Conservation (phyloP, 192 early-diverging fungal species). For the Obelidium mucronatum region DNA sequence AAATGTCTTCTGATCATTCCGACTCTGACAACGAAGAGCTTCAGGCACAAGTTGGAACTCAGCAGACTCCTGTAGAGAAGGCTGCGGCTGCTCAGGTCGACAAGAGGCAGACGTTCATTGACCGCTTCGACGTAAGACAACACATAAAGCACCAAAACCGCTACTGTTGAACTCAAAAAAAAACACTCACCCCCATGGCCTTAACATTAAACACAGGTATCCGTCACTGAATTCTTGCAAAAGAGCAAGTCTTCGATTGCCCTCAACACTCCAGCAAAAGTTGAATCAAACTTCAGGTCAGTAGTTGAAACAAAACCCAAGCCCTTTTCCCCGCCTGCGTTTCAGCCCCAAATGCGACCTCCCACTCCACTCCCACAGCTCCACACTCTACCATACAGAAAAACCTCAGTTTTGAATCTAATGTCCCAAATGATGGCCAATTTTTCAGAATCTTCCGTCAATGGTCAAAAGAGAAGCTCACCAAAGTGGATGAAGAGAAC, state of each 20-base stretch:
- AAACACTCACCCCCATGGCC: too few relatives aligned
- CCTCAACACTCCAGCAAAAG: slow-evolving; percentile 50
- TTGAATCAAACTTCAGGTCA: slow-evolving; percentile 53
- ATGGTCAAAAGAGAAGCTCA: slow-evolving; percentile 53
- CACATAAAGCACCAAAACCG: too few relatives aligned
- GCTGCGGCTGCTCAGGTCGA: neutral
- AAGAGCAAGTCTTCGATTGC: slow-evolving; percentile 41
- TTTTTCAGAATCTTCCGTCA: slow-evolving; percentile 60
- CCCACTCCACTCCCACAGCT: neutral
- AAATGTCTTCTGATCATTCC: neutral
- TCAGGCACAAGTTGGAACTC: neutral
- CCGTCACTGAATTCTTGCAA: slow-evolving; percentile 37
- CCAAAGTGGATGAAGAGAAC: slow-evolving; percentile 26
- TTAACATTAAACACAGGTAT: too few relatives aligned
- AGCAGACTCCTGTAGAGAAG: neutral
- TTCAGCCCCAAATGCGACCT: neutral
- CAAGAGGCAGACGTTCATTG: slow-evolving; percentile 35
- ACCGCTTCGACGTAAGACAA: slow-evolving; percentile 44
- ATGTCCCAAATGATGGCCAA: slow-evolving; percentile 11
- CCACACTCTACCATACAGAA: neutral
- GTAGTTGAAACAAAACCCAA: neutral
- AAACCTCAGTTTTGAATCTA: neutral
- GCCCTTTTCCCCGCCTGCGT: too few relatives aligned
- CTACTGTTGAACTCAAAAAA: neutral
- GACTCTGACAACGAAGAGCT: slow-evolving; percentile 9